Base-by-base conservation (phyloP, 108 stramenopile genomes). In the Fragilaria crotonensis region DNA sequence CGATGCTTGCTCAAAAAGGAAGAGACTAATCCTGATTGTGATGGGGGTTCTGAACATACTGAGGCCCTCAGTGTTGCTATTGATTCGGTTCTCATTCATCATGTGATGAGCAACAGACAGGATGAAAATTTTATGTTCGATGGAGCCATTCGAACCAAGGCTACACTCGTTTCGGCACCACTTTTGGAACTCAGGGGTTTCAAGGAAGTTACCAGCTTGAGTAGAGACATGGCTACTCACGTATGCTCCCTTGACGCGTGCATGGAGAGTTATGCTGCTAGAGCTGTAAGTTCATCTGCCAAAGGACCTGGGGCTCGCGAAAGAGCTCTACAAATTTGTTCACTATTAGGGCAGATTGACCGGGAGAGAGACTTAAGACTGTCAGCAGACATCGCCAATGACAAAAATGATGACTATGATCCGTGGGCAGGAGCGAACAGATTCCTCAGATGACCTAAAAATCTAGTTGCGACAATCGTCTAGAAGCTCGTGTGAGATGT, bases 1-100 rank as follows among this genome's bases (percentile, higher is more conserved):
- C 68, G 86, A 20, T 92, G 90, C 59, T 62, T 67, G 1, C 59
- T 92, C 25, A 85, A 82, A 54, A 92, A 92, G 58, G 90, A 92
- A 72, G 51, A 77, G 4, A 77, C 63, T 29, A 71, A 92, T 60
- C 31, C 64, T 30, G 67, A 70, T 18, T 92, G 90, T 57, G 90
- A 92, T 63, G 90, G 90, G 0, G 86, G 86, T 5, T 75, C 72
- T 25, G 90, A 92, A 68, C 84, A 80, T 67, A 46, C 72, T 3
- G 90, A 92, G 59, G 90, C 90, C 25, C 61, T 92, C 2, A 66
- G 76, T 9, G 77, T 80, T 25, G 83, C 80, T 46, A 77, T 92
- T 27, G 86, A 92, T 66, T 73, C 85, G 41, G 56, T 92, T 7
- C 55, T 92, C 0, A 33, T 79, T 57, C 52, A 75, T 26, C 69